Evolutionary conservation across 2,329 filamentous ascomycete genomes (phyloP), one percentile per base, ranked within the genome.

Genomic region (Fusarium mangiferae): DNA sequence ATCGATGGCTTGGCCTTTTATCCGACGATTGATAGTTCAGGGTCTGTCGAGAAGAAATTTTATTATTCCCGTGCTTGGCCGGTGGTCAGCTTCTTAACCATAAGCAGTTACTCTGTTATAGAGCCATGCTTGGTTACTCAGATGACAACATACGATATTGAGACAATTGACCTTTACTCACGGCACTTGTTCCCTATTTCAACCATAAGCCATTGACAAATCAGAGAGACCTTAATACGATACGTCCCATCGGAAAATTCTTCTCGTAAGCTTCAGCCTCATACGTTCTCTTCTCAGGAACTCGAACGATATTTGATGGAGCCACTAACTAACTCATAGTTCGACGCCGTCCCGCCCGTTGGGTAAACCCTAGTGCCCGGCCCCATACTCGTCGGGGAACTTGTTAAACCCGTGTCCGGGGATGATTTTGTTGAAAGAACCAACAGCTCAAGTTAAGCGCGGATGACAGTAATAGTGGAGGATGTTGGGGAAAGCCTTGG

Each of bases 351-450:
- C 44, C 55, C 55, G 56, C 38, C 38, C 22, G 56, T 44, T 62
- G 24, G 44, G 30, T 51, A 41, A 22, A 35, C 33, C 52, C 56
- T 62, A 69, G 65, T 55, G 30, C 56, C 57, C 49, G 66, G 52
- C 36, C 61, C 54, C 55, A 12, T 41, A 30, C 22, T 44, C 36
- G 61, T 57, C 54, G 54, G 42, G 28, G n/a, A 61, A 61, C n/a
- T 60, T 14, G n/a, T 60, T 24, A 36, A 38, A 22, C 30, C 59
- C 39, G 41, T 38, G 33, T 35, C 38, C 42, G 42, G 54, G 42
- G 35, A 61, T 41, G 30, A 15, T 30, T 63, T 39, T 63, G 42
- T 41, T 61, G 55, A n/a, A 35, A 35, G 35, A 39, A 24, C 28
- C 22, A 66, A 55, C 66, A 56, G n/a, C 5, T 15, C 26, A 39